These are phyloP conservation scores for Diplogelasinospora grovesii DNA, from an alignment of 495 filamentous ascomycete species.

Conservation along the genomic window DNA sequence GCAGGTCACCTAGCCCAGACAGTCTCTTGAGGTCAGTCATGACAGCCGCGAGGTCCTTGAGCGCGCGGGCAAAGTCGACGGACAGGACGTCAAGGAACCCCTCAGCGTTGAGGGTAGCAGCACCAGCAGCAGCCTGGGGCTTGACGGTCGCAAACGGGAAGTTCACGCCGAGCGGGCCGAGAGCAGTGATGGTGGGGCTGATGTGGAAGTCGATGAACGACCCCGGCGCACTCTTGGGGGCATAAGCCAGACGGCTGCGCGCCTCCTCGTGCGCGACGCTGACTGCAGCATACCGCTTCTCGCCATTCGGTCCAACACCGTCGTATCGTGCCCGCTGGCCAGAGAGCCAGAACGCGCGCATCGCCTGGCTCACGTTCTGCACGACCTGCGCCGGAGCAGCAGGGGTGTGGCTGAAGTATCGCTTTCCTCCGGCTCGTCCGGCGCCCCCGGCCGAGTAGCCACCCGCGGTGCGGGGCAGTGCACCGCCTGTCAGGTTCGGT, in stretches of 20 bases:
- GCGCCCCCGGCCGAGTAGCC: conserved; percentile 71
- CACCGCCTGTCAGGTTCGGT: conserved; percentile 86
- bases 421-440: conserved; percentile 62
- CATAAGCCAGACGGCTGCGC: conserved; percentile 49
- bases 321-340: conserved; percentile 83
- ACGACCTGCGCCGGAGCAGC: conserved; percentile 81
- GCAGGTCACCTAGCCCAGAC: conserved; percentile 70
- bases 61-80: conserved; percentile 78
- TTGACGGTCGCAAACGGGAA: conserved; percentile 31
- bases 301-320: conserved; percentile 60
- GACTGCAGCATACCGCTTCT: conserved; percentile 70
- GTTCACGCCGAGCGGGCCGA: conserved; percentile 52
- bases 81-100: conserved; percentile 79
- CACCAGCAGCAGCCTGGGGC: conserved; percentile 23
- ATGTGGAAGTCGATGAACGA: conserved; percentile 79
- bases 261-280: conserved; percentile 64
- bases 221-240: conserved; percentile 56
- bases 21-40: conserved; percentile 77
- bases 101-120: conserved; percentile 60
- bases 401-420: conserved; percentile 86
- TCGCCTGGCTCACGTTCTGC: conserved; percentile 86
- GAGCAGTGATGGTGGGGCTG: conserved; percentile 79
- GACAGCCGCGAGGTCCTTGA: conserved; percentile 74
- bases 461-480: conserved; percentile 74
- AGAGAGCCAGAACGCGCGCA: conserved; percentile 82